Percentiles rank a stretch among this genome's conserved stretches.
Evolutionary conservation across 2,329 filamentous ascomycete genomes (phyloP).

Genomic region (Fusarium keratoplasticum): DNA sequence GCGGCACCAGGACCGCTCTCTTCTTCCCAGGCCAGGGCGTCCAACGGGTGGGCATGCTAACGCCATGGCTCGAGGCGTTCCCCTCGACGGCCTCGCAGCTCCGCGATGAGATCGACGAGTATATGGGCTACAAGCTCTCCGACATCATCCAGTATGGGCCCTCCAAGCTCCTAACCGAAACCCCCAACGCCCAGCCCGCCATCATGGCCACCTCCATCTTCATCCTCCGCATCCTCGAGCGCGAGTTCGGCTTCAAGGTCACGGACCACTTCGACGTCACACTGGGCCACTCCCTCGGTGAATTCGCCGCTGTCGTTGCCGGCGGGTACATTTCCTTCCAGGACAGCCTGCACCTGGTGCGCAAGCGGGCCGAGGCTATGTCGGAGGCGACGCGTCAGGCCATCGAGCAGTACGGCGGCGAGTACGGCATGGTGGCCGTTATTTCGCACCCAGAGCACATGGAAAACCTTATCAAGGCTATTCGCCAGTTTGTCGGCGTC

Average conservation of each 20-base stretch:
- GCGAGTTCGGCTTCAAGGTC: constrained; percentile 83
- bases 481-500: constrained; percentile 83
- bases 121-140: constrained; percentile 80
- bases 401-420: constrained; percentile 75
- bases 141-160: constrained; percentile 84
- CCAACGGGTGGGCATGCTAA: constrained; percentile 88
- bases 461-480: constrained; percentile 74
- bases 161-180: constrained; percentile 80
- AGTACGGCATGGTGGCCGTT: constrained; percentile 94
- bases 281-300: constrained; percentile 90
- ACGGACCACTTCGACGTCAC: constrained; percentile 81
- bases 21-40: constrained; percentile 85
- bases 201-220: constrained; percentile 96
- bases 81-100: constrained; percentile 80
- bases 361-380: constrained; percentile 85
- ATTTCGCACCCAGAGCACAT: constrained; percentile 88
- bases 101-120: constrained; percentile 85
- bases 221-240: constrained; percentile 87
- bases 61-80: constrained; percentile 88
- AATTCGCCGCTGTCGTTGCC: constrained; percentile 91
- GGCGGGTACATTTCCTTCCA: constrained; percentile 82
- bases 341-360: constrained; percentile 82
- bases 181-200: constrained; percentile 90
- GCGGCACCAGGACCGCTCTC: constrained; percentile 64
- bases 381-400: constrained; percentile 78